phyloP scores from a whole-genome alignment of 129 eudicot species.

The Escallonia rubra region DNA sequence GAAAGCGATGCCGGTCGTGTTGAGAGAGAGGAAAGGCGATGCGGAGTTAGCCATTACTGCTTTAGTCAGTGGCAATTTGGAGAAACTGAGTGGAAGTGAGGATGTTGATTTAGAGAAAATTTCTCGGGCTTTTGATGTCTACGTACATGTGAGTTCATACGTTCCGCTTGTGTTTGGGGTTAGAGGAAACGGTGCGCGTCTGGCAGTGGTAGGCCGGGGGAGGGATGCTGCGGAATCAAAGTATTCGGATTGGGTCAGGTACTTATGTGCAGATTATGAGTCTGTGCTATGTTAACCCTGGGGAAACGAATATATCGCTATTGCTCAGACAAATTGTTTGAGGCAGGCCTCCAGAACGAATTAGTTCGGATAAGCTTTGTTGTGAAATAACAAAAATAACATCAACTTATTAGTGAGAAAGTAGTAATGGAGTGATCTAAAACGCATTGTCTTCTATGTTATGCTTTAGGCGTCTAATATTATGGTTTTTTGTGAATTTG shows the following conservation, averaged over 20 bases:
- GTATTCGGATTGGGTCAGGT: conserved; percentile 94
- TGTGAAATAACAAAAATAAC: no score
- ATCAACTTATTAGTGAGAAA: no score
- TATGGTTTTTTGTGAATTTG: not conserved
- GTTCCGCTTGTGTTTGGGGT: conserved; percentile 57
- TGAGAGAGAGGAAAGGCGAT: conserved; percentile 40
- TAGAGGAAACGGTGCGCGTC: conserved; percentile 46
- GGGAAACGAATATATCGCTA: no score
- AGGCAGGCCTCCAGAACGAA: no score
- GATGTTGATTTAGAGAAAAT: conserved; percentile 29
- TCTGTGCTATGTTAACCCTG: not conserved
- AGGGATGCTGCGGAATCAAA: conserved; percentile 73
- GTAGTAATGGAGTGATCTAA: no score
- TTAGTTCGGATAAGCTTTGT: no score
- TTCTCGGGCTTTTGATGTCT: conserved; percentile 42
- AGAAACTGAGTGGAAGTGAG: conserved; percentile 24
- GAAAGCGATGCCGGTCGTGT: conserved; percentile 40
- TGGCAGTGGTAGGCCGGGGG: conserved; percentile 74
- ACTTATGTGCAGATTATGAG: conserved; percentile 8
- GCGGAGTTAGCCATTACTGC: conserved; percentile 66
- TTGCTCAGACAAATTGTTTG: no score
- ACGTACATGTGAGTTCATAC: conserved; percentile 59
- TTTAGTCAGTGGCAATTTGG: conserved; percentile 56
- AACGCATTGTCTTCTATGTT: not conserved
- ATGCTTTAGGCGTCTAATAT: not conserved